phyloP scores from a whole-genome alignment of 2,329 filamentous ascomycete species.

The Epichloe sp. region DNA sequence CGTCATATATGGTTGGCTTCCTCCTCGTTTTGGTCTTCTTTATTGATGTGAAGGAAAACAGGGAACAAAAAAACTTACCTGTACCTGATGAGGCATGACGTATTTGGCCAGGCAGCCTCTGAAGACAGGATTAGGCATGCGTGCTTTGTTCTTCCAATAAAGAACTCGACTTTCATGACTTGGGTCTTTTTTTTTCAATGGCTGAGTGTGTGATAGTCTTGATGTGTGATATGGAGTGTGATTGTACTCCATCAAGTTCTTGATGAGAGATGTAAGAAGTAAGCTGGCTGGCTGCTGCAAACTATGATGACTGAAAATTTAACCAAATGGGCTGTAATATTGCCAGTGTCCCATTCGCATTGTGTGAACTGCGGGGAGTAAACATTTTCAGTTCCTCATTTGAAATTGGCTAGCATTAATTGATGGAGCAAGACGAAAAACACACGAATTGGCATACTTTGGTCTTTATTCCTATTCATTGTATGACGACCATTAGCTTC shows the following conservation, averaged over 20 bases:
- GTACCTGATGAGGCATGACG: conserved; percentile 23
- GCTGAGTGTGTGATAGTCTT: neutral
- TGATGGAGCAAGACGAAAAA: neutral
- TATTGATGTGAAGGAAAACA: conserved; percentile 25
- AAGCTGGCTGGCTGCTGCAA: too few species aligned
- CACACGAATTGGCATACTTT: neutral
- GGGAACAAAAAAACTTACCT: conserved; percentile 15
- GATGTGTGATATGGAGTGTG: neutral
- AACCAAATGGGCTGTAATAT: too few species aligned
- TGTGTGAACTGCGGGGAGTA: too few species aligned
- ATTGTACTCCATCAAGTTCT: neutral
- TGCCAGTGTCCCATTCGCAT: too few species aligned
- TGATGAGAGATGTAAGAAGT: too few species aligned
- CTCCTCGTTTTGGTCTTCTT: conserved; percentile 32
- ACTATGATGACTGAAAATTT: too few species aligned
- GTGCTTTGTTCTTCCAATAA: conserved; percentile 27
- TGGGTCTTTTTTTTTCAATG: neutral
- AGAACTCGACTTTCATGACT: conserved; percentile 19
- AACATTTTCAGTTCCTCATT: too few species aligned
- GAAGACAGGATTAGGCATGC: conserved; percentile 23
- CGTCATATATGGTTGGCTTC: conserved; percentile 29
- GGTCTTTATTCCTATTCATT: neutral
- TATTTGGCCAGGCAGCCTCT: conserved; percentile 25
- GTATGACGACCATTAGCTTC: neutral
- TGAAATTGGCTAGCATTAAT: too few species aligned